Conservation (phyloP, 2,329 filamentous ascomycete genomes). For the Alternaria burnsii region DNA sequence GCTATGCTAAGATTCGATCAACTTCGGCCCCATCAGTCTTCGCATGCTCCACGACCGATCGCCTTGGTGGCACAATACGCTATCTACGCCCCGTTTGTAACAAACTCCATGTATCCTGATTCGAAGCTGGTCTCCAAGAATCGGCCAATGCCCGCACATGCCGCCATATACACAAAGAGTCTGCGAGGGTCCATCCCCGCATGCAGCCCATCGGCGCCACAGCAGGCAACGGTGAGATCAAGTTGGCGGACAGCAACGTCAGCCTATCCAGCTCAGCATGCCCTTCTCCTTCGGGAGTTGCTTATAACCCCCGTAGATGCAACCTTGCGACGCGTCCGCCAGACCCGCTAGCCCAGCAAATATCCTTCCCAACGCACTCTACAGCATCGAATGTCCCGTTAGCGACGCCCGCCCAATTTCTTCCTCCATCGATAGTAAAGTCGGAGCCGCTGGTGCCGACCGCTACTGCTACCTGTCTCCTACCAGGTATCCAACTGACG, state of each 20-base stretch:
- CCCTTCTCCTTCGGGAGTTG: background rate
- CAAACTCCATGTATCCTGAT: background rate
- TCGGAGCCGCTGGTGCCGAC: conserved; percentile 42
- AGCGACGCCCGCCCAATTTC: conserved; percentile 31
- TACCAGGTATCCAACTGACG: conserved; percentile 34
- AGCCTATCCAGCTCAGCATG: background rate
- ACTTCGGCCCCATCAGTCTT: background rate
- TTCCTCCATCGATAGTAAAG: conserved; percentile 39
- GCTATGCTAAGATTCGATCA: background rate
- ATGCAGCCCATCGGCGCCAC: background rate
- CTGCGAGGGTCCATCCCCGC: background rate
- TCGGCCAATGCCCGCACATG: background rate
- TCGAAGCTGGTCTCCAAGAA: background rate
- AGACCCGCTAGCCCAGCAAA: conserved; percentile 41
- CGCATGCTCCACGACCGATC: background rate
- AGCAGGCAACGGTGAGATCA: background rate
- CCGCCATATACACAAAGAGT: background rate
- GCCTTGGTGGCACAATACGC: background rate
- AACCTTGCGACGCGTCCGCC: conserved; percentile 32
- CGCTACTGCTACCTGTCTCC: conserved; percentile 26
- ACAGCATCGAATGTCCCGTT: conserved; percentile 43
- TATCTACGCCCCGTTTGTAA: background rate
- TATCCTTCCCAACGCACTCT: conserved; percentile 25
- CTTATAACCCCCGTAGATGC: background rate
- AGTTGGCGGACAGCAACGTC: background rate